Conservation (phyloP, 2,329 filamentous ascomycete genomes). For the Diplodia seriata region DNA sequence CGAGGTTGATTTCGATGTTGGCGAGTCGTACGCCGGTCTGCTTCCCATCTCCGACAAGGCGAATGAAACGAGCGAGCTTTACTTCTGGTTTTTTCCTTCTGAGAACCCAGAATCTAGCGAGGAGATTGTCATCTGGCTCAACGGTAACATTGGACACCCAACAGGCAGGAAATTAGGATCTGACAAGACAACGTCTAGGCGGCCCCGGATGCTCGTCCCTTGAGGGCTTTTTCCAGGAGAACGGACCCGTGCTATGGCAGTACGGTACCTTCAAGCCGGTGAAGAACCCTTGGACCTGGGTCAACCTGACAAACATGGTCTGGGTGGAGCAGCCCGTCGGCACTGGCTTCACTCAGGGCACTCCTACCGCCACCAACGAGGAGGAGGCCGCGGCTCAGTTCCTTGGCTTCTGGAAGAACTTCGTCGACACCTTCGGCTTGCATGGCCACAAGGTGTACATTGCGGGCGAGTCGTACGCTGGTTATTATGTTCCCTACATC, state of each 20-base stretch:
- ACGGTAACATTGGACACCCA: conserved; percentile 31
- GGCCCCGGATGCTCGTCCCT: conserved; percentile 57
- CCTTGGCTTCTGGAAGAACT: conserved; percentile 80
- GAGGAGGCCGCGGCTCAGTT: conserved; percentile 75
- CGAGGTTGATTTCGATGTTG: conserved; percentile 72
- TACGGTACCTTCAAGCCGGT: conserved; percentile 48
- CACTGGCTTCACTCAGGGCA: conserved; percentile 73
- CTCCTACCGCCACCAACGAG: conserved; percentile 68
- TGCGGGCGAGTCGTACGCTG: conserved; percentile 67
- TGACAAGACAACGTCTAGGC: conserved; percentile 25
- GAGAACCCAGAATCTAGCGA: conserved; percentile 58
- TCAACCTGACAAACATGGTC: conserved; percentile 76
- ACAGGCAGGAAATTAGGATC: conserved; percentile 12
- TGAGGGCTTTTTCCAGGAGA: conserved; percentile 59
- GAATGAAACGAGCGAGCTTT: conserved; percentile 62
- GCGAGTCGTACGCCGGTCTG: conserved; percentile 69
- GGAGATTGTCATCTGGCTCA: conserved; percentile 66
- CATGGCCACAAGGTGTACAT: conserved; percentile 74
- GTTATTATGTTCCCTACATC: conserved; percentile 66
- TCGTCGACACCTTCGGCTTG: conserved; percentile 72
- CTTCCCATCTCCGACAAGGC: conserved; percentile 62
- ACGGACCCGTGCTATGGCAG: conserved; percentile 56
- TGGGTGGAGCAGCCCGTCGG: conserved; percentile 73
- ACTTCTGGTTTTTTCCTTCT: conserved; percentile 71
- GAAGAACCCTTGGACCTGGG: conserved; percentile 54